phyloP scores from a whole-genome alignment of 495 filamentous ascomycete species.

The Tuber borchii region DNA sequence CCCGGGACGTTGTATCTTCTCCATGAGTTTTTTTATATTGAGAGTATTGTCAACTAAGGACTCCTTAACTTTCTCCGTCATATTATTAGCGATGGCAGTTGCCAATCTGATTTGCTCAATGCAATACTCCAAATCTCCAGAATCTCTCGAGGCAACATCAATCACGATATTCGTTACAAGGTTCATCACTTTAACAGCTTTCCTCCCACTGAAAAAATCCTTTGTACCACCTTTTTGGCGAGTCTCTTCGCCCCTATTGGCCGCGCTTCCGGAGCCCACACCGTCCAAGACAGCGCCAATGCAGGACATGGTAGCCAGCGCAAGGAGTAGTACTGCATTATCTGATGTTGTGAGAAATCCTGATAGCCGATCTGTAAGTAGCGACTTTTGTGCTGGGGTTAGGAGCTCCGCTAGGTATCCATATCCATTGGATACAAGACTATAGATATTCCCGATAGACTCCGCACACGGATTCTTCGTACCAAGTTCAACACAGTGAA shows the following conservation, averaged over 20 bases:
- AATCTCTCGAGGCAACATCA: constrained; percentile 37
- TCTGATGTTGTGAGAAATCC: constrained; percentile 35
- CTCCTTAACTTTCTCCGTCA: constrained; percentile 29
- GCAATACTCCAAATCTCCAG: constrained; percentile 20
- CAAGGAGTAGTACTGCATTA: constrained; percentile 27
- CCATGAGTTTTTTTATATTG: constrained; percentile 29
- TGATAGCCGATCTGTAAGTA: constrained; percentile 32
- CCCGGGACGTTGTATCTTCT: constrained; percentile 29
- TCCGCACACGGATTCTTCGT: constrained; percentile 28
- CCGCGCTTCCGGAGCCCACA: constrained; percentile 7
- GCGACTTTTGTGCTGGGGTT: constrained; percentile 28
- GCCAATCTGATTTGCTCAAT: constrained; percentile 30
- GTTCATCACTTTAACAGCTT: constrained; percentile 31
- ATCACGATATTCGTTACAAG: constrained; percentile 37
- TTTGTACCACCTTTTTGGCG: constrained; percentile 22
- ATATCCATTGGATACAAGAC: constrained; percentile 38
- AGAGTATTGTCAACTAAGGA: constrained; percentile 12
- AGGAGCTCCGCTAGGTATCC: constrained; percentile 34
- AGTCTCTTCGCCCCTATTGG: constrained; percentile 9
- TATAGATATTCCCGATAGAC: constrained; percentile 36
- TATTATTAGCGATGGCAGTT: constrained; percentile 29
- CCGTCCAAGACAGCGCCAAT: constrained; percentile 24
- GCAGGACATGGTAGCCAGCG: constrained; percentile 31
- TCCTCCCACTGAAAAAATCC: constrained; percentile 38
- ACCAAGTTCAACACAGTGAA: constrained; percentile 33